Evolutionary conservation across 345 rosid genomes (phyloP).

Genomic region (Erysimum cheiranthoides): DNA sequence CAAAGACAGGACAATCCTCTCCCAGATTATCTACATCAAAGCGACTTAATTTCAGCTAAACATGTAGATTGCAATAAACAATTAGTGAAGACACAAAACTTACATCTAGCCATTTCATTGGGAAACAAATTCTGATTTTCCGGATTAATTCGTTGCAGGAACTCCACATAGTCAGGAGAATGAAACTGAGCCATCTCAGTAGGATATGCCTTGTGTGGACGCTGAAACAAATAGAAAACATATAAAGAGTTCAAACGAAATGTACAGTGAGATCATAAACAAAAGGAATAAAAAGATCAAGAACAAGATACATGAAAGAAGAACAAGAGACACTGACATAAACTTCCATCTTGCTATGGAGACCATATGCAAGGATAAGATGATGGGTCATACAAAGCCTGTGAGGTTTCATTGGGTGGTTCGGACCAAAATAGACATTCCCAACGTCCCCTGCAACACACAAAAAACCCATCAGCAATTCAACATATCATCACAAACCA

Average conservation of each 20-base stretch:
- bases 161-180: slow-evolving; percentile 91
- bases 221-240: slow-evolving; percentile 54
- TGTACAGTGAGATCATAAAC: background rate
- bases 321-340: slow-evolving; percentile 60
- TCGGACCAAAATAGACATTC: slow-evolving; percentile 89
- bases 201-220: slow-evolving; percentile 99
- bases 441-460: slow-evolving; percentile 86
- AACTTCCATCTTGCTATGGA: slow-evolving; percentile 94
- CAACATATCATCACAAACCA: slow-evolving; percentile 9
- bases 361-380: slow-evolving; percentile 91
- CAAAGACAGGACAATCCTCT: slow-evolving; percentile 99
- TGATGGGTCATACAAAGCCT: slow-evolving; percentile 99
- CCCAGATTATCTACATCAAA: slow-evolving; percentile 77
- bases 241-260: slow-evolving; percentile 6
- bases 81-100: slow-evolving; percentile 14
- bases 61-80: background rate
- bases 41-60: slow-evolving; percentile 2
- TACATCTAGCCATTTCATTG: slow-evolving; percentile 74
- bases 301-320: background rate
- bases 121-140: slow-evolving; percentile 70
- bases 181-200: slow-evolving; percentile 97
- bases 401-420: slow-evolving; percentile 99
- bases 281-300: background rate
- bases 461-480: background rate
- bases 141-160: slow-evolving; percentile 82